Evolutionary conservation across 2,329 filamentous ascomycete species (phyloP).

Genomic region (Coleophoma crateriformis): DNA sequence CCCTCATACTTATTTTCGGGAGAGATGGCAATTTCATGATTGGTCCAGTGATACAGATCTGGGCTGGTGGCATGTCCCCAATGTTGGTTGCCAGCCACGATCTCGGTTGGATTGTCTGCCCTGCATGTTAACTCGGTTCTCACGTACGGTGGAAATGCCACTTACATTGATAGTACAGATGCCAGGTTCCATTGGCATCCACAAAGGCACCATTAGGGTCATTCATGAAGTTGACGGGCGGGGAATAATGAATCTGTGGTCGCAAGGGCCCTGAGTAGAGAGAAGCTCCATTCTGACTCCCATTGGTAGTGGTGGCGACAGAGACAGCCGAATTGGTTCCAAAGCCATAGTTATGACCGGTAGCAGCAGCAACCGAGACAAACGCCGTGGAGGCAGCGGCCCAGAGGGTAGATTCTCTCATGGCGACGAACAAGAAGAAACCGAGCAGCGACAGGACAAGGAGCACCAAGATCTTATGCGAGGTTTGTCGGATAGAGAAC

Average conservation of each 20-base stretch:
- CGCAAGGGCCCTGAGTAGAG: constrained; percentile 17
- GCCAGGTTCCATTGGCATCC: constrained; percentile 51
- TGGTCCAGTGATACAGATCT: constrained; percentile 60
- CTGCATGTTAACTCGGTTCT: constrained; percentile 1
- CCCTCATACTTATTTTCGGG: constrained; percentile 36
- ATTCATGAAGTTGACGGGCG: constrained; percentile 49
- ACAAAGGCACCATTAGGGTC: constrained; percentile 61
- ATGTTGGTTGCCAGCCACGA: constrained; percentile 52
- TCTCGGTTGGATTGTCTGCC: constrained; percentile 41
- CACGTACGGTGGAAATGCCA: background rate
- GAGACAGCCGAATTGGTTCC: no score
- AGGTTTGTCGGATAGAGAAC: no score
- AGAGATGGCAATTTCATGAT: constrained; percentile 57
- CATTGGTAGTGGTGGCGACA: no score
- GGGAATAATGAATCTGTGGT: constrained; percentile 51
- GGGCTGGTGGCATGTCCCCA: constrained; percentile 61
- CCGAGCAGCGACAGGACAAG: no score
- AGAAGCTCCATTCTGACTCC: no score
- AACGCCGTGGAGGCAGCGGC: no score
- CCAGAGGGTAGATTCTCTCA: no score
- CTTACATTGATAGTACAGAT: constrained; percentile 60
- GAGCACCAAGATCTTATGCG: no score
- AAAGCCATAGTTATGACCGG: no score
- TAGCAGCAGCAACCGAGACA: no score
- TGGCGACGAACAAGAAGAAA: no score